These are phyloP conservation scores for Camelina laxa DNA, from an alignment of 345 rosid genomes.

Conservation along the genomic window DNA sequence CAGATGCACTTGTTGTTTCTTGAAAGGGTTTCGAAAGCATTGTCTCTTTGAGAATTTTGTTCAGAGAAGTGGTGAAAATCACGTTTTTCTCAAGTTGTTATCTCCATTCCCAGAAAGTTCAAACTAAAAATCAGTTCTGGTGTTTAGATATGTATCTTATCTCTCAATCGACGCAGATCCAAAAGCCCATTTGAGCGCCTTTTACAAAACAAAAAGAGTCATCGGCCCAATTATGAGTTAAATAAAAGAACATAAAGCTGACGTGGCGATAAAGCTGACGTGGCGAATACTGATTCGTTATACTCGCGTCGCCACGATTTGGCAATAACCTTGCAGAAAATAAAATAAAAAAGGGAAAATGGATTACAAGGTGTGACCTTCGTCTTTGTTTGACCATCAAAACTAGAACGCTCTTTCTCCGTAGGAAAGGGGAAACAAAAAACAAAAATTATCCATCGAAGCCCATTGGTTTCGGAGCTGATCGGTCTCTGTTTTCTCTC, in stretches of 20 bases:
- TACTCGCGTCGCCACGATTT: slow-evolving; percentile 34
- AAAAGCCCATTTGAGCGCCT: slow-evolving; percentile 27
- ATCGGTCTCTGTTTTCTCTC: slow-evolving; percentile 30
- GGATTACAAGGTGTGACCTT: slow-evolving; percentile 37
- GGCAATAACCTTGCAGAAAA: slow-evolving; percentile 3
- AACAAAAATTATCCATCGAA: not conserved
- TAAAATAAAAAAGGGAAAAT: not conserved
- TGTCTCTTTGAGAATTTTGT: no score
- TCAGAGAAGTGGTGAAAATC: no score
- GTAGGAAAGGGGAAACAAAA: slow-evolving; percentile 22
- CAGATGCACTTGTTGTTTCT: no score
- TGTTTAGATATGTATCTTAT: no score
- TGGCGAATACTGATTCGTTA: slow-evolving; percentile 37
- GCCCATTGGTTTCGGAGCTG: slow-evolving; percentile 38
- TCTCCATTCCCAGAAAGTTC: no score
- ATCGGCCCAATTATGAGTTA: slow-evolving; percentile 25
- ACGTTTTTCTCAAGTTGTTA: no score
- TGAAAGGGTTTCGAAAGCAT: no score
- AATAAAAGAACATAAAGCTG: not conserved
- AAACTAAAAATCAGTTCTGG: no score
- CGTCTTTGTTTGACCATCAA: slow-evolving; percentile 45
- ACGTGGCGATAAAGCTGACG: no score
- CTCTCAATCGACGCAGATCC: no score
- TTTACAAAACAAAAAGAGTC: not conserved
- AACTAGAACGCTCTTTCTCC: slow-evolving; percentile 42